Evolutionary conservation across 2,329 filamentous ascomycete genomes (phyloP).

Genomic region (Podosphaera xanthii): DNA sequence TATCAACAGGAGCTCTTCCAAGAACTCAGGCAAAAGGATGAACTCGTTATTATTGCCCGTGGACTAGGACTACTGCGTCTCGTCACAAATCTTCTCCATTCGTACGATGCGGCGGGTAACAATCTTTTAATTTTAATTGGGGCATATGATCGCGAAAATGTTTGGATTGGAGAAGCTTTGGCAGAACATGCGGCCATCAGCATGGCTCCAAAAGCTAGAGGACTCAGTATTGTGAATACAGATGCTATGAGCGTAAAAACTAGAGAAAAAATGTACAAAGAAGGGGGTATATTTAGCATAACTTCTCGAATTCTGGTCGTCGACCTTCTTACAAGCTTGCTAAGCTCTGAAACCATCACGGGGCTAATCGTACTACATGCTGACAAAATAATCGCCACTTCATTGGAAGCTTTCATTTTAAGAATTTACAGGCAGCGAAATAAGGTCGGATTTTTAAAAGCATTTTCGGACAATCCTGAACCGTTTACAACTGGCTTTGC

Average conservation of each 20-base stretch:
- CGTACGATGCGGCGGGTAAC: slow-evolving; percentile 87
- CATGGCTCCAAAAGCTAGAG: slow-evolving; percentile 57
- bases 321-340: slow-evolving; percentile 63
- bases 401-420: slow-evolving; percentile 82
- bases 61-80: slow-evolving; percentile 81
- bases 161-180: slow-evolving; percentile 87
- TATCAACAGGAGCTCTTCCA: slow-evolving; percentile 94
- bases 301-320: slow-evolving; percentile 90
- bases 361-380: slow-evolving; percentile 75
- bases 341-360: slow-evolving; percentile 67
- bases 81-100: slow-evolving; percentile 87
- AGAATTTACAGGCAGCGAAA: slow-evolving; percentile 89
- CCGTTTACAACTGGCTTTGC: slow-evolving; percentile 75
- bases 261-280: slow-evolving; percentile 75
- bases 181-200: slow-evolving; percentile 90
- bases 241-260: slow-evolving; percentile 72
- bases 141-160: slow-evolving; percentile 80
- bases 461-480: slow-evolving; percentile 84
- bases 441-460: slow-evolving; percentile 80
- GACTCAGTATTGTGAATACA: slow-evolving; percentile 80
- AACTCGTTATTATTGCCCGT: slow-evolving; percentile 74
- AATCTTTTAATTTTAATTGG: slow-evolving; percentile 78
- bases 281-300: slow-evolving; percentile 83
- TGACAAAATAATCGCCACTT: slow-evolving; percentile 66
- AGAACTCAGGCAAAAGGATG: slow-evolving; percentile 74